A percentile compares a stretch with the other conserved stretches of the same genome.
phyloP scores from a whole-genome alignment of 768 basidiomycete species.

The Lepiota venenata region DNA sequence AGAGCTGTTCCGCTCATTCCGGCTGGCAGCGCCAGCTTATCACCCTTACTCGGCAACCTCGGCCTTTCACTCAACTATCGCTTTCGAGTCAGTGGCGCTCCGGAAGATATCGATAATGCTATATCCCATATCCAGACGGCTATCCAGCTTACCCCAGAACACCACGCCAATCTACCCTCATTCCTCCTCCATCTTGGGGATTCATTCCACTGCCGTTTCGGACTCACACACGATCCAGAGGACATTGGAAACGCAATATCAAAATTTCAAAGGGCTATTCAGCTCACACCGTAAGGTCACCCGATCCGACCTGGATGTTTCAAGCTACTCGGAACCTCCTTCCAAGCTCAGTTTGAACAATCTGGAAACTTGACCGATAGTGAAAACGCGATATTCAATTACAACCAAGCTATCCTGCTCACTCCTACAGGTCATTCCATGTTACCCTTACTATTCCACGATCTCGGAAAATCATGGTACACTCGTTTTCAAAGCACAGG shows the following conservation, averaged over 20 bases:
- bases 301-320: background rate
- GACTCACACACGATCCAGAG: constrained; percentile 17
- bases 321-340: constrained; percentile 1
- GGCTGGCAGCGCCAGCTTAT: background rate
- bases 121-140: constrained; percentile 10
- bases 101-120: background rate
- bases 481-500: too few species aligned
- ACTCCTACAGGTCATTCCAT: too few species aligned
- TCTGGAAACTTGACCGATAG: too few species aligned
- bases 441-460: too few species aligned
- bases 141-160: constrained; percentile 17
- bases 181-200: constrained; percentile 8
- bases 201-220: constrained; percentile 17
- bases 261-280: background rate
- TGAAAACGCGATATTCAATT: too few species aligned
- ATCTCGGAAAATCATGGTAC: too few species aligned
- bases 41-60: background rate
- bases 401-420: too few species aligned
- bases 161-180: constrained; percentile 6
- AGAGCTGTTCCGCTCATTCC: constrained; percentile 6
- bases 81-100: too few species aligned
- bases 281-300: background rate
- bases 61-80: too few species aligned
- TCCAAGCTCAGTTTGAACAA: background rate
- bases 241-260: constrained; percentile 7